Conservation (phyloP, 78 protist species). For the Speleostelium caveatum region DNA sequence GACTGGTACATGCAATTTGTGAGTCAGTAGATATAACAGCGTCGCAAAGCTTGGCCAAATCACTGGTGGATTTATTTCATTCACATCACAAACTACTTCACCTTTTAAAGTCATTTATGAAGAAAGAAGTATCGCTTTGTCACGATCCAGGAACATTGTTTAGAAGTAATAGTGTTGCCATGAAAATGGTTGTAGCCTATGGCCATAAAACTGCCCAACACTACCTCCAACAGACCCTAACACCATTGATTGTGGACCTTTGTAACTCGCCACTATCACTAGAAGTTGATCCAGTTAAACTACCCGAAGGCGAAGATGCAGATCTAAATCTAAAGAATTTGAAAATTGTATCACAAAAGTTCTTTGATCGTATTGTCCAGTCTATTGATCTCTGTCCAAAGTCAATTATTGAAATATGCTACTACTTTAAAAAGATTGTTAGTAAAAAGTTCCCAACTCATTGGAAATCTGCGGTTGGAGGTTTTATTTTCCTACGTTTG, state of each 20-base stretch:
- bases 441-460: constrained; percentile 51
- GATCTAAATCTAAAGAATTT: constrained; percentile 23
- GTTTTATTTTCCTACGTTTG: constrained; percentile 56
- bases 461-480: constrained; percentile 66
- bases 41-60: constrained; percentile 27
- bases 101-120: constrained; percentile 44
- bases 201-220: constrained; percentile 70
- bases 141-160: constrained; percentile 75
- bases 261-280: constrained; percentile 54
- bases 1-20: constrained; percentile 59
- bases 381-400: constrained; percentile 72
- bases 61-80: constrained; percentile 62
- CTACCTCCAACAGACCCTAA: constrained; percentile 41
- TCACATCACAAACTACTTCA: constrained; percentile 52
- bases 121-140: constrained; percentile 58
- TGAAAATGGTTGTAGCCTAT: constrained; percentile 78
- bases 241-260: constrained; percentile 63
- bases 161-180: constrained; percentile 55
- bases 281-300: constrained; percentile 48
- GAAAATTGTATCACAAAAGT: constrained; percentile 38
- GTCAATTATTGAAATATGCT: constrained; percentile 54
- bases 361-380: constrained; percentile 68
- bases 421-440: constrained; percentile 69
- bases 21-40: constrained; percentile 56
- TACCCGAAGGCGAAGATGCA: constrained; percentile 49